phyloP scores from a whole-genome alignment of 1,284 basidiomycete species.

The Cryptococcus sp. region DNA sequence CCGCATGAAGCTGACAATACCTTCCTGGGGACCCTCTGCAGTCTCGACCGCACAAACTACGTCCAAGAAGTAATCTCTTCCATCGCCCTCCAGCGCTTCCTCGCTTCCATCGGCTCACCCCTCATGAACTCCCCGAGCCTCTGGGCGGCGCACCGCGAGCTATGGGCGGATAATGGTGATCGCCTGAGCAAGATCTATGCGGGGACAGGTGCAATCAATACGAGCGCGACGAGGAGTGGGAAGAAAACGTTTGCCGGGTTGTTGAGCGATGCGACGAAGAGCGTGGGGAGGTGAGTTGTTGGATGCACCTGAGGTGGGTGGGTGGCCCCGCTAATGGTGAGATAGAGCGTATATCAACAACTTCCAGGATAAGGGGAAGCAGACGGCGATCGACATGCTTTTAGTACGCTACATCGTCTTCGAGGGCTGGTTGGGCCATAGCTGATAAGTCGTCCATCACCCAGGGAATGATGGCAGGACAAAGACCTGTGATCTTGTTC shows the following conservation, averaged over 20 bases:
- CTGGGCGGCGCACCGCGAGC: conserved; percentile 82
- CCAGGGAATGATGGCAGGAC: conserved; percentile 86
- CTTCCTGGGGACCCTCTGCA: conserved; percentile 38
- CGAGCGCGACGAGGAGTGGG: conserved; percentile 88
- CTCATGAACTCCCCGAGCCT: conserved; percentile 52
- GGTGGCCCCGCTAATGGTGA: background rate
- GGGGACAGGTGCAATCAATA: conserved; percentile 93
- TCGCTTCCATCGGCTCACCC: conserved; percentile 36
- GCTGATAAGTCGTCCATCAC: background rate
- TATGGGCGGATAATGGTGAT: conserved; percentile 97
- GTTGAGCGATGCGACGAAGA: conserved; percentile 93
- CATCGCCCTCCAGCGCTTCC: conserved; percentile 60
- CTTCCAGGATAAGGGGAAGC: conserved; percentile 94
- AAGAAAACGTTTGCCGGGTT: conserved; percentile 90
- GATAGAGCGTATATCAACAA: conserved; percentile 96
- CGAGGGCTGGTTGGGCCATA: background rate
- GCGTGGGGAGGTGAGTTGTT: conserved; percentile 56
- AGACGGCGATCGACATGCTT: conserved; percentile 91
- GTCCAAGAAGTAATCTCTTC: conserved; percentile 88
- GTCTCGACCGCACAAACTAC: conserved; percentile 96
- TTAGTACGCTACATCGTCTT: conserved; percentile 57
- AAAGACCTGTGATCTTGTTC: conserved; percentile 83
- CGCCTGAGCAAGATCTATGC: conserved; percentile 86
- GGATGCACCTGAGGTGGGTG: background rate
- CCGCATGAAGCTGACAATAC: conserved; percentile 10